Base-by-base conservation (phyloP, 2,329 filamentous ascomycete genomes). In the Metarhizium robertsii region DNA sequence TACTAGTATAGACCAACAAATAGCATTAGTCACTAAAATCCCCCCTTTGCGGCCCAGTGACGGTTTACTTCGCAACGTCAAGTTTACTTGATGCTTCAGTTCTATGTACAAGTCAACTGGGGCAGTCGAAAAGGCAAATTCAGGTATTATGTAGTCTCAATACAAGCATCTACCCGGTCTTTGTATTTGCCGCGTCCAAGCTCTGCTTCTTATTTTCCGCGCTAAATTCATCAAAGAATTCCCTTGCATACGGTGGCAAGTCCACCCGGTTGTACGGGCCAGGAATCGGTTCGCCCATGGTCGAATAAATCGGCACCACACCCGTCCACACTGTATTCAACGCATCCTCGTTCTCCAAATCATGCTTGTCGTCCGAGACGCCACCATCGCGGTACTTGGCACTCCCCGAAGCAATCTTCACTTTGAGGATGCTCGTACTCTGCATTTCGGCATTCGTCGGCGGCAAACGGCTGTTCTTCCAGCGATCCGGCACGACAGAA, bases 361-460 rank as follows among this genome's bases (percentile, higher is more conserved):
- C 80, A 14, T 65, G 68, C 56, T 65, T 72, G 14, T 80, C 78
- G 53, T 84, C 80, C 73, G 61, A 76, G 1, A 88, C 84, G 43
- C 76, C 76, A 0, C 88, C 88, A 29, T 78, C 75, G 7, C 88
- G 77, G 46, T 88, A 75, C 77, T 95, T 95, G 32, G 85, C 88
- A 64, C 86, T 91, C 4, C 87, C 90, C 52, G 81, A 83, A 16
- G 79, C 76, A 57, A 95, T 80, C 50, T 71, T 76, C 11, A 95
- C 82, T 59, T 78, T 83, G 55, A 95, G 71, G 45, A 95, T 83
- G 47, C 81, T 80, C 0, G 90, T 95, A 57, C 81, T 84, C 57
- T 83, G 81, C 76, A 94, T 80, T 75, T 95, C 90, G 11, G 84
- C 82, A 50, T 76, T 76, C 48, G 84, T 87, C 1, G 89, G 88